Base-by-base conservation (phyloP, 1,284 basidiomycete species). In the Hymenochaete sp. region DNA sequence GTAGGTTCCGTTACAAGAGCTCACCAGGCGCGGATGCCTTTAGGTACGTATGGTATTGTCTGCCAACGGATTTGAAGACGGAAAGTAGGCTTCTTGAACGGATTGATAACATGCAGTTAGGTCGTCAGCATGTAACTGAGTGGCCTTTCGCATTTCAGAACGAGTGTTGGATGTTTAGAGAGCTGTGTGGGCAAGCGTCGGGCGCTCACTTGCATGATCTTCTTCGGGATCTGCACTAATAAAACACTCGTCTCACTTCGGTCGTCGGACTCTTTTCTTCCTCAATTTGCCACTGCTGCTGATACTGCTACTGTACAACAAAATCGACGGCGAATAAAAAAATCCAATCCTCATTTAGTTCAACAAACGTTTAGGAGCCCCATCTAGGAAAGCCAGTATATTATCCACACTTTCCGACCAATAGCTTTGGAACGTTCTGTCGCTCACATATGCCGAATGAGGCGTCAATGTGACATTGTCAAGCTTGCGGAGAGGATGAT, bases 401-500 rank as follows among this genome's bases (percentile, higher is more conserved):
- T 78, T 78, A 32, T 74, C 72, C n/a, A 76, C 73, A 1, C 62
- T 65, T 5, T 67, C 53, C 3, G 55, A 44, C 62, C 62, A 65
- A 50, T 61, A 64, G 9, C 22, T 40, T 41, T 46, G 39, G 52
- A 73, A 76, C 45, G 61, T 71, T 19, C 65, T 59, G 50, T 76
- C 73, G 44, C 65, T 70, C 11, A 74, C 65, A 55, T 80, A 80
- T 5, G 70, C 79, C 53, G 68, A 72, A 55, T 82, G 80, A 0
- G 79, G 80, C 9, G 69, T 75, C 38, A 81, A 59, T 14, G 70
- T 76, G 13, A 76, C 70, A 52, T 78, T 74, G 29, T 68, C 59
- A 51, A 73, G 59, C 40, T 59, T 62, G 35, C 74, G 63, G 35
- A 82, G 52, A 0, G 73, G 69, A 55, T 79, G 73, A 42, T 75